Base-by-base conservation (phyloP, 257 asterid species). In the Salvia splendens region DNA sequence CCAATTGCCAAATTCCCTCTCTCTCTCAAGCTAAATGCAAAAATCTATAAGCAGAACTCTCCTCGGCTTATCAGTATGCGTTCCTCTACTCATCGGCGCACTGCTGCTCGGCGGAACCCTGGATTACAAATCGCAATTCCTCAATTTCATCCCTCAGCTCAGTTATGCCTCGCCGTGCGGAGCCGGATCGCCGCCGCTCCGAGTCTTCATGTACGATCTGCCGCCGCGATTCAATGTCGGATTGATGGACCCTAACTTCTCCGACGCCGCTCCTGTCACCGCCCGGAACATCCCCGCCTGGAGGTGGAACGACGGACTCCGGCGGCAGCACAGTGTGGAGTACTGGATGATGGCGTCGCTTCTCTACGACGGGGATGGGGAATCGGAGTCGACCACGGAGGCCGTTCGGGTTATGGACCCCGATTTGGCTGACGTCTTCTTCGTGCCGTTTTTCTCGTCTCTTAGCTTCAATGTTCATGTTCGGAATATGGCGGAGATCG, bases 371-470 rank as follows among this genome's bases (percentile, higher is more conserved):
- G 76, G 76, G 15, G 46, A 61, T 17, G 79, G 47, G 7, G 84
- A 64, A 0, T 65, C 49, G 9, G 80, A 68, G 48, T 12, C 59
- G 69, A 68, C 67, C 35, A 66, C 32, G 40, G 96, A 86, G 79
- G 95, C 87, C 24, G 79, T 94, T 69, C 84, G 99, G 82, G 96
- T 91, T 77, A 14, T n/a, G 75, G 95, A 94, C 79, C 95, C 99
- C 64, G 83, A 71, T 28, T 64, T 76, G 5, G 96, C 99, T 17
- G 89, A 91, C 20, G 87, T 82, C 51, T 94, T 94, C 65, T 91
- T 91, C 12, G 93, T 94, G 61, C 99, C 99, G 0, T 94, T 91
- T 14, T 94, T 94, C 67, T 91, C 99, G 46, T 94, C 99, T 0
- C 75, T 91, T 52, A 91, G 99, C 65, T 86, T 91, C 72, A 89